Evolutionary conservation across 768 basidiomycete species (phyloP), one percentile per base, ranked within the genome.

Genomic region (Cystoderma amianthinum): DNA sequence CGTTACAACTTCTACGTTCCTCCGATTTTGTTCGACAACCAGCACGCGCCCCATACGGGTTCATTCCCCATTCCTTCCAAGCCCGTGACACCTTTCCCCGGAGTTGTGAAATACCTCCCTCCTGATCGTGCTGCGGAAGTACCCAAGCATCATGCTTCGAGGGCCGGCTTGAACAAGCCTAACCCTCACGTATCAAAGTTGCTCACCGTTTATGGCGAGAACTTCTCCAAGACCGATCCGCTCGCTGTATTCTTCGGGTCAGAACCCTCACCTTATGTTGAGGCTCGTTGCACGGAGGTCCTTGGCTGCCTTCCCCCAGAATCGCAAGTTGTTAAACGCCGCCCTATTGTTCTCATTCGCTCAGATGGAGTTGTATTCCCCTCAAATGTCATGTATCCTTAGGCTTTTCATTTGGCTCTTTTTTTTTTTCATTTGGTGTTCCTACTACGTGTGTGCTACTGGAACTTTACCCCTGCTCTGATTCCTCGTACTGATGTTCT

Each of bases 1-100:
- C 82, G 91, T 46, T 92, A 93, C 65, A 91, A 93, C 61, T 94
- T 93, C 62, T 93, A 90, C 55, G 83, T 93, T 10, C 91, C 91
- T 22, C 86, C 87, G 1, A 75, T 83, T 18, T 68, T 92, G 33
- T 88, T 85, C 56, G 86, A 90, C 65, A 80, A 80, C 51, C 85
- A 84, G 58, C 80, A 79, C 47, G 74, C 78, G n/a, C 68, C 78
- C 15, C 79, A 78, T 52, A 79, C 71, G 5, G 74, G 78, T 4
- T 82, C 85, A 16, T 89, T 82, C 72, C 84, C 85, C 22, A 76
- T 85, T 43, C 85, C 87, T 13, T 77, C 80, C 23, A 88, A 87
- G 54, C 84, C 85, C 7, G 78, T 92, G 45, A 91, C 91, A 13
- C 85, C 88, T 1, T 85, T 88, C 71, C 89, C 89, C 10, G 78